These are phyloP conservation scores for Cnidoscolus chayamansa DNA, from an alignment of 441 rosid species.

Conservation along the genomic window DNA sequence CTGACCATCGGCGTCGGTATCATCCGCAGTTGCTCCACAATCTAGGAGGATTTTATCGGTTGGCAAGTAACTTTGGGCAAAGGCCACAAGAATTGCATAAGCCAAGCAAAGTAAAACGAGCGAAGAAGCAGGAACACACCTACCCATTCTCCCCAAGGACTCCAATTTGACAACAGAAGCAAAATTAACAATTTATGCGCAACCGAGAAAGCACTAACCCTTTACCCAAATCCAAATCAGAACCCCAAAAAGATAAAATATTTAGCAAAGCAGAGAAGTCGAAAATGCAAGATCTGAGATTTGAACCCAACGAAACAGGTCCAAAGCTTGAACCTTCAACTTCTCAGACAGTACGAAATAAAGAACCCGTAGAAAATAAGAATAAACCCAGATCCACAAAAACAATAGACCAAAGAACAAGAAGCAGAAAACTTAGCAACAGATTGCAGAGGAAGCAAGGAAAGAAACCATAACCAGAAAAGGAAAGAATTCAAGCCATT, in stretches of 20 bases:
- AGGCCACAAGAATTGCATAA: slow-evolving; percentile 29
- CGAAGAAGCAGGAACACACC: slow-evolving; percentile 25
- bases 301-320: neutral
- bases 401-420: neutral
- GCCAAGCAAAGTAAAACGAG: slow-evolving; percentile 28
- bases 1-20: slow-evolving; percentile 49
- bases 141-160: slow-evolving; percentile 39
- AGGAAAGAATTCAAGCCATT: slow-evolving; percentile 2
- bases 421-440: neutral
- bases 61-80: slow-evolving; percentile 57
- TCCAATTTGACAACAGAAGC: neutral
- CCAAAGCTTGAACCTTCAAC: neutral
- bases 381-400: slow-evolving; percentile 15
- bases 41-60: slow-evolving; percentile 57
- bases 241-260: neutral
- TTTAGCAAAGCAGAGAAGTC: neutral
- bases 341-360: neutral
- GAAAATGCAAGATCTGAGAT: slow-evolving; percentile 16
- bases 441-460: neutral
- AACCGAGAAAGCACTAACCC: neutral
- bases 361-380: neutral
- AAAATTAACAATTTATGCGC: neutral
- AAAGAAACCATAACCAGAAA: neutral
- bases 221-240: neutral
- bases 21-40: slow-evolving; percentile 58